Conservation (phyloP, 2,329 filamentous ascomycete genomes). For the Alternaria sp. region DNA sequence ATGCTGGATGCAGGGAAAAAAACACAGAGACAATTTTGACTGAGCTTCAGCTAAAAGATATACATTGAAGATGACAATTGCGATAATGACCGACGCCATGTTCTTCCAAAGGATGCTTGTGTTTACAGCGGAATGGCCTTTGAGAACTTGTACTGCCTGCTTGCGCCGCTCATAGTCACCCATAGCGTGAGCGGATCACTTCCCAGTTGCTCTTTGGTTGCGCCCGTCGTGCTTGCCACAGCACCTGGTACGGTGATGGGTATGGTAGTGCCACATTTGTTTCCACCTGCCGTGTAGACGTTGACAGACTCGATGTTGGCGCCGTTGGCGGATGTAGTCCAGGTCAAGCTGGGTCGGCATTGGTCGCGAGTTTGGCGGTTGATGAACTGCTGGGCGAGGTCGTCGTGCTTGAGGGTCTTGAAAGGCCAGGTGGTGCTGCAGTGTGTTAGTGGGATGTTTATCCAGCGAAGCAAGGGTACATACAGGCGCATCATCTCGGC, state of each 20-base stretch:
- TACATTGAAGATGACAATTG: conserved; percentile 7
- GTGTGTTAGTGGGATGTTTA: conserved; percentile 4
- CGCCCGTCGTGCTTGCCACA: conserved; percentile 53
- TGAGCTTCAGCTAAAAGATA: conserved; percentile 4
- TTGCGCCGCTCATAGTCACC: conserved; percentile 47
- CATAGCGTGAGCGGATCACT: conserved; percentile 50
- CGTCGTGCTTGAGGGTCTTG: conserved; percentile 62
- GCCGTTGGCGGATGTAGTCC: conserved; percentile 52
- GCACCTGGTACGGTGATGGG: conserved; percentile 61
- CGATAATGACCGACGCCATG: background rate
- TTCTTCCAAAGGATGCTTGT: background rate
- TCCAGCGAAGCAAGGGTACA: conserved; percentile 4
- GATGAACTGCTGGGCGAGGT: conserved; percentile 59
- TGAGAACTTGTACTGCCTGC: conserved; percentile 43
- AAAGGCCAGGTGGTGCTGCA: conserved; percentile 57
- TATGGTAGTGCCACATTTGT: conserved; percentile 59
- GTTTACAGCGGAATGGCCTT: conserved; percentile 33
- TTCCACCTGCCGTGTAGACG: conserved; percentile 54
- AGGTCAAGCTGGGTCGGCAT: conserved; percentile 59
- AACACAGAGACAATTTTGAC: background rate
- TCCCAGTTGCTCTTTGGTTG: conserved; percentile 61
- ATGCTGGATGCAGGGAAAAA: background rate
- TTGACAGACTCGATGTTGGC: conserved; percentile 59
- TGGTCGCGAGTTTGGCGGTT: conserved; percentile 61
- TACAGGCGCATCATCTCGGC: conserved; percentile 61